Base-by-base conservation (phyloP, 768 basidiomycete species). In the Trametes coccinea region DNA sequence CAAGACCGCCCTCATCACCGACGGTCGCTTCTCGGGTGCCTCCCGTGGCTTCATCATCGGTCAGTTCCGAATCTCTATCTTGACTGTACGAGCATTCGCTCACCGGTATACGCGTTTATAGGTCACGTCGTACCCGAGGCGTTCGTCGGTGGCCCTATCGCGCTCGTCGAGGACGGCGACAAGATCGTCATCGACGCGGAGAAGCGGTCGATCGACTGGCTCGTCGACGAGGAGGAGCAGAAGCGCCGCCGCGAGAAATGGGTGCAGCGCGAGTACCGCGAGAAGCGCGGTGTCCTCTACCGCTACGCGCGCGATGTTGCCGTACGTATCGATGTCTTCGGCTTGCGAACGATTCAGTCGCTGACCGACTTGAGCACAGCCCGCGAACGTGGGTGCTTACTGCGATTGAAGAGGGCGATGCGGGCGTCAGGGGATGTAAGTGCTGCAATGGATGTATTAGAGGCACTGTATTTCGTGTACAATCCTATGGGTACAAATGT, bases 11-110 rank as follows among this genome's bases (percentile, higher is more conserved):
- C 79, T 95, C 52, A 87, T 95, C 65, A 95, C 93, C 0, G 93
- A 95, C 71, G 93, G 93, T 51, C 85, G 93, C 16, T 95, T 95
- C 80, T 91, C 89, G 17, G 93, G 93, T 14, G 93, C 92, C 2
- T 90, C 83, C 6, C 78, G 82, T 45, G 86, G 86, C 6, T 86
- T 86, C 72, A 83, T 84, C 70, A 84, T 85, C 59, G 83, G 82
- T 80, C 40, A 51, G 73, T 22, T 22, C 22, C 22, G 22, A 1
- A 22, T 17, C 30, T 37, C 22, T 41, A 17, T 47, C 52, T 3
- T 2, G 14, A 46, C 7, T 34, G 4, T 43, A 27, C 17, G 29
- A 27, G 40, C 0, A 4, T 29, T 31, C 22, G 17, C 55, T 31
- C 16, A 30, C 16, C 30, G 22, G 1, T 46, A 9, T 34, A 9